phyloP scores from a whole-genome alignment of 2,329 filamentous ascomycete genomes.

The Cytospora leucostoma region DNA sequence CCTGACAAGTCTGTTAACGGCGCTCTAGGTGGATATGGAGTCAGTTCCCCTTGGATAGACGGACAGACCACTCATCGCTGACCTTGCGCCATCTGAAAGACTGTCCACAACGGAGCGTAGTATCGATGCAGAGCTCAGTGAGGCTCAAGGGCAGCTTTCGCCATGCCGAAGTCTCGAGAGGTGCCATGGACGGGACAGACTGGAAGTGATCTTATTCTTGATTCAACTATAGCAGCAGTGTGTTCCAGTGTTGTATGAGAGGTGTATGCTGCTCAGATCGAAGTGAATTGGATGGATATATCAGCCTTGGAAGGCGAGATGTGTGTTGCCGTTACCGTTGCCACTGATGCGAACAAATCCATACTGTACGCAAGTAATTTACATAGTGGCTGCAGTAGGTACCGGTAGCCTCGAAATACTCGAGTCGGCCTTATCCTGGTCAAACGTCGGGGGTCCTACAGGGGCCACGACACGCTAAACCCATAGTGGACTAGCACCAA shows the following conservation, averaged over 20 bases:
- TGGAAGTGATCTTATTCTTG: not conserved
- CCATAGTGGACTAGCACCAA: constrained; percentile 33
- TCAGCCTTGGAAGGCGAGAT: not conserved
- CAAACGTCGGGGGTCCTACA: not conserved
- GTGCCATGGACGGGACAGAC: constrained; percentile 8
- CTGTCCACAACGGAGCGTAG: constrained; percentile 90
- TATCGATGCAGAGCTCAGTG: constrained; percentile 89
- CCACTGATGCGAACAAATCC: not conserved
- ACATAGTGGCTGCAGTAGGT: too few species aligned
- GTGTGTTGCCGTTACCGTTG: not conserved
- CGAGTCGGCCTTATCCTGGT: constrained; percentile 2
- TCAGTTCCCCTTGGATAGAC: not conserved
- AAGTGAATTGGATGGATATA: too few species aligned
- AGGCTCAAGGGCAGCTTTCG: constrained; percentile 80
- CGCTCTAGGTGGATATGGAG: not conserved
- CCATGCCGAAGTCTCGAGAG: constrained; percentile 70
- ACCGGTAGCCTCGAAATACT: not conserved
- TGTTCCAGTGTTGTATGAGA: too few species aligned
- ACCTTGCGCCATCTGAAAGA: constrained; percentile 95
- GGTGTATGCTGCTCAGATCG: too few species aligned
- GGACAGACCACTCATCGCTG: constrained; percentile 73
- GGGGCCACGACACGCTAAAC: constrained; percentile 29
- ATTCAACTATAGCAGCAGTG: not conserved
- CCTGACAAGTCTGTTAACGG: constrained; percentile 44
- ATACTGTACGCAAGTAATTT: not conserved